Base-by-base conservation (phyloP, 495 filamentous ascomycete genomes). In the Friedmanniomyces endolithicus region DNA sequence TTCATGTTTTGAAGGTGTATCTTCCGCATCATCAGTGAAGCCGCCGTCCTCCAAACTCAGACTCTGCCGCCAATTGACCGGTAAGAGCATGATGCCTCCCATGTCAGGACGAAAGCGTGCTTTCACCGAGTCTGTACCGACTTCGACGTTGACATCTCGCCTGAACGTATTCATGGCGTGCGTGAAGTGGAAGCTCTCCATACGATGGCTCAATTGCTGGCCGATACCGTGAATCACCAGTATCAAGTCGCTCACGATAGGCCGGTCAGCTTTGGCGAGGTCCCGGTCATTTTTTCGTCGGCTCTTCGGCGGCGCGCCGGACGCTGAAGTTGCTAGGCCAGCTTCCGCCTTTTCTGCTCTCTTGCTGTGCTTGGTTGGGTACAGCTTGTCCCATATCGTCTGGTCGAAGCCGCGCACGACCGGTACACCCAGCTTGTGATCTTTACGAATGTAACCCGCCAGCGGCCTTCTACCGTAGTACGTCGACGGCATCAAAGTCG, bases 121-220 rank as follows among this genome's bases (percentile, higher is more conserved):
- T 68, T 79, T 84, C n/a, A 95, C 83, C 7, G 72, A 73, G 9
- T 83, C 78, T 51, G 75, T 86, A 35, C 79, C 79, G 24, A 95
- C 75, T 64, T 97, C 90, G 47, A 90, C 74, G 58, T 95, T 95
- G 46, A 97, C 73, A 12, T 82, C 76, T 52, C 90, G 79, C n/a
- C 92, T 80, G 55, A 98, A 89, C 0, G 82, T 76, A 62, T 95
- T 96, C 63, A 96, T 90, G 2, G 87, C 85, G 65, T 96, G 89
- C 0, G 92, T 97, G 64, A 98, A 98, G 63, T 95, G 86, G 61
- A 87, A 98, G 65, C 88, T 95, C 65, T 97, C 92, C 47, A 98
- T 85, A 16, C 90, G 77, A 61, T 98, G 88, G 0, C 88, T 92
- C n/a, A 97, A 72, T 64, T 97, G 96, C 66, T 98, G 92, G 0